Base-by-base conservation (phyloP, 495 filamentous ascomycete genomes). In the Talaromyces liani region DNA sequence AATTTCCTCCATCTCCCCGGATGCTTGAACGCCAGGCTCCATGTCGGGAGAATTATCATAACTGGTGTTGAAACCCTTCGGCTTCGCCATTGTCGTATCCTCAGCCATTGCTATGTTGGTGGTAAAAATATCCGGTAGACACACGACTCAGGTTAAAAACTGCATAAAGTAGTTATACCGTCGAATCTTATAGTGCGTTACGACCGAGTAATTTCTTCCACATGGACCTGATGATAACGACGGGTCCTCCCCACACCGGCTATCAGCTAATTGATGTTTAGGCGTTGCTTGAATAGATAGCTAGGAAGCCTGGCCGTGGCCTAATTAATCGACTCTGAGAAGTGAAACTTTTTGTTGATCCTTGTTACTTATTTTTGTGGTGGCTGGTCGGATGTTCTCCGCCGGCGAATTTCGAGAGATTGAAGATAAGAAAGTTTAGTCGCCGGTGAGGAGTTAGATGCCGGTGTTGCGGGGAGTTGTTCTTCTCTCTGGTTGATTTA, bases 1-100 rank as follows among this genome's bases (percentile, higher is more conserved):
- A 61, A 74, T 75, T 2, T 58, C 49, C 6, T 60, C 65, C 64
- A 53, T 65, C 39, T 36, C 63, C 49, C 29, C 63, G 62, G 53
- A 9, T 9, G 27, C n/a, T 16, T 61, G 18, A 12, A n/a, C 4
- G 55, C 54, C 66, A 54, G 49, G 56, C 9, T 31, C 45, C 51
- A 66, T 66, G 27, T 66, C 60, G 7, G n/a, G 14, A 9, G 58
- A 14, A 47, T 57, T 47, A n/a, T 34, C 58, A 20, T 24, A 16
- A 41, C 66, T 62, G n/a, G 57, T 36, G 47, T 64, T 36, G 45
- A 27, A 25, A 3, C 29, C 61, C 45, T 31, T 36, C 16, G 41
- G n/a, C 10, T 53, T 25, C 18, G 6, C 24, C 61, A 63, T 33
- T 24, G 47, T 49, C 4, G 18, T 49, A 49, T 49, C n/a, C 18